Percentiles rank a stretch among this genome's conserved stretches.
phyloP scores from a whole-genome alignment of 2,329 filamentous ascomycete species.

The Rhexocercosporidium sp. region DNA sequence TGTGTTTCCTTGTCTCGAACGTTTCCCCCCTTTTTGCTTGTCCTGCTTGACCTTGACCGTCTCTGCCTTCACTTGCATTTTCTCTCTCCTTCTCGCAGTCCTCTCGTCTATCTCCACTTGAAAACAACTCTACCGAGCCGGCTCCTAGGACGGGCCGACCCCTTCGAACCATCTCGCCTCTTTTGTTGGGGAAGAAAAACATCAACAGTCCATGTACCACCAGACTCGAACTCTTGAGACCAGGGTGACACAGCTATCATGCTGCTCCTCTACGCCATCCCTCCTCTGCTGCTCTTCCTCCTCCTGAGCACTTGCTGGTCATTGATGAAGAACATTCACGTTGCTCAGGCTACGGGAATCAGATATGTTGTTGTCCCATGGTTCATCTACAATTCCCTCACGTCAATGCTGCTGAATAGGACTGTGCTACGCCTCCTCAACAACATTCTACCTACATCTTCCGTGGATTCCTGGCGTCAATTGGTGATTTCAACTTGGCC shows the following conservation, averaged over 20 bases:
- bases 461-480: conserved; percentile 25
- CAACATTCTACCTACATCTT: conserved; percentile 10
- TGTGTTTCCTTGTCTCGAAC: background rate
- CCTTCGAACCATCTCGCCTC: background rate
- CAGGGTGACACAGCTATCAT: conserved; percentile 9
- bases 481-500: conserved; percentile 24
- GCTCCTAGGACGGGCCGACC: background rate
- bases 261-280: conserved; percentile 6
- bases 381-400: conserved; percentile 26
- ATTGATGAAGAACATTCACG: conserved; percentile 12
- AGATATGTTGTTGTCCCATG: conserved; percentile 29
- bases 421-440: conserved; percentile 21
- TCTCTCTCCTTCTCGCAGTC: background rate
- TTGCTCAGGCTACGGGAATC: conserved; percentile 23
- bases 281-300: background rate
- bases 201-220: conserved; percentile 10
- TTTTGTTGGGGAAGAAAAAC: background rate
- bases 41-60: background rate
- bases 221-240: background rate
- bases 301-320: background rate
- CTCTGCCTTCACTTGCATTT: background rate
- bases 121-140: background rate
- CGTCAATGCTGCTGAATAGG: conserved; percentile 12
- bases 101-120: background rate
- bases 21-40: background rate